Base-by-base conservation (phyloP, 768 basidiomycete genomes). In the Serpula lacrymans region DNA sequence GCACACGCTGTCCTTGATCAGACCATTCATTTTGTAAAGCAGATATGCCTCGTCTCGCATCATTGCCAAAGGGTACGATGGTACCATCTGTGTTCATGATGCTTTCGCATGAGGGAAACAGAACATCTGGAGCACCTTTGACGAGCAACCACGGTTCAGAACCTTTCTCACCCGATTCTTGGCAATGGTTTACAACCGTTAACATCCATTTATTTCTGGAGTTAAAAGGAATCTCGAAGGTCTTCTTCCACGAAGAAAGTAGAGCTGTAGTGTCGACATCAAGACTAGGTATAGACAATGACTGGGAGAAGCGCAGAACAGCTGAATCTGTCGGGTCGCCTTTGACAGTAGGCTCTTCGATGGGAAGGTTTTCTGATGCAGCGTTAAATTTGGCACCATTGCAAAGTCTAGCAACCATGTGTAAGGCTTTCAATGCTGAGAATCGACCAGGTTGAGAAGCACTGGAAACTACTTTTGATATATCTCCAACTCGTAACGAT, bases 151-250 rank as follows among this genome's bases (percentile, higher is more conserved):
- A 57, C 0, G 44, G 51, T 24, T 5, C 48, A 6, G 38, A 21
- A 5, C 29, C 27, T 34, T 47, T 40, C 40, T 50, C 35, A 47
- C 49, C 32, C 48, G 52, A 43, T 25, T 61, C 26, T 9, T 56
- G 35, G 1, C 14, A n/a, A 6, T n/a, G 31, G n/a, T 18, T 33
- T 21, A 67, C 48, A 38, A 75, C 60, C 37, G 69, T 74, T 34
- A 79, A 63, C 72, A 79, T 79, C 69, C 69, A 80, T 53, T 80
- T 82, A 48, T 76, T 75, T 50, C 68, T 69, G 9, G 74, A 77
- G 36, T 72, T 71, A 57, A 71, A 71, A 1, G 65, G 69, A 16
- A 71, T 63, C 41, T 65, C 64, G 34, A 63, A 68, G 4, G 59
- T 41, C 41, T 59, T 56, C 34, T 37, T 46, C 27, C 58, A 58